Base-by-base conservation (phyloP, 305 asterid species). In the Plantago coronopus region DNA sequence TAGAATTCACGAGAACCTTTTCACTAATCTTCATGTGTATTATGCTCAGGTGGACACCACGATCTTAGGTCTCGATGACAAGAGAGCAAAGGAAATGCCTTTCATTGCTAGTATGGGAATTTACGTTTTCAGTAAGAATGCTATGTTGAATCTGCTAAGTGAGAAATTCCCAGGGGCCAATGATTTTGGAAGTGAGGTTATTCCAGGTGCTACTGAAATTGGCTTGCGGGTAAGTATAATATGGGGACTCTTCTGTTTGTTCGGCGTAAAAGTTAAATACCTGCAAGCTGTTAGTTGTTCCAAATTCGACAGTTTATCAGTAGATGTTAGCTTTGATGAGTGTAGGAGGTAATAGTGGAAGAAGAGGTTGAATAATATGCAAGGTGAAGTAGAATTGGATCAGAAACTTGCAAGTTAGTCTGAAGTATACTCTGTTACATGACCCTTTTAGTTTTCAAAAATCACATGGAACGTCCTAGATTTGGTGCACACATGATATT, bases 91-190 rank as follows among this genome's bases (percentile, higher is more conserved):
- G 68, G 96, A 91, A 74, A 89, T 83, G 95, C 97, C 97, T 67
- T 86, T 71, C 66, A 89, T 91, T 47, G 98, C 97, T 37, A 86
- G 97, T 61, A 89, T 91, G 98, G 98, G 97, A 21, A 87, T 89
- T 66, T 91, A 91, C 72, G 97, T 89, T 66, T 81, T 91, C 48
- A 87, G 98, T 75, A 91, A 89, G 76, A 82, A 91, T 43, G 95
- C 81, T 67, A 86, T 91, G 95, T 16, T 84, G 57, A 77, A 79
- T 73, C 80, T 88, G 65, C 91, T 88, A 15, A 59, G 85, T 48
- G 84, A 84, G 17, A 65, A 78, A 73, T 91, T 88, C 73, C 98
- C 97, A 16, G 83, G 80, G 29, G 95, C 98, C 71, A 91, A 91
- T 78, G 97, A 91, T 74, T 91, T 91, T 72, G 98, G 98, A 62